Evolutionary conservation across 306 rosid genomes (phyloP).

Genomic region (Vicia villosa): DNA sequence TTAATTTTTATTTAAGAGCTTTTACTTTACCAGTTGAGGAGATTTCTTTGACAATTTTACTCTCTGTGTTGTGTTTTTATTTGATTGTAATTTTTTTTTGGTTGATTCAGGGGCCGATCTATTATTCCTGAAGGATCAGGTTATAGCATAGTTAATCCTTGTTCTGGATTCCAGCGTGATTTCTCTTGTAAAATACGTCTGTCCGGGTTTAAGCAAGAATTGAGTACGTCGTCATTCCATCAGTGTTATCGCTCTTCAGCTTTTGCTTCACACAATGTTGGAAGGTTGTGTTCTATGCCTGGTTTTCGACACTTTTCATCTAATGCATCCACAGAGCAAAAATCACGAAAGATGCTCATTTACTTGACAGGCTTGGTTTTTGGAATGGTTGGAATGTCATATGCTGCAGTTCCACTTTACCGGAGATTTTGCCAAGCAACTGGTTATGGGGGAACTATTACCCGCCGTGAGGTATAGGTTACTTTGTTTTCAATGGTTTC

Average conservation of each 20-base stretch:
- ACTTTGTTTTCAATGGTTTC: slow-evolving; percentile 7
- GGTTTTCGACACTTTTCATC: slow-evolving; percentile 53
- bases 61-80: slow-evolving; percentile 19
- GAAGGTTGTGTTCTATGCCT: slow-evolving; percentile 47
- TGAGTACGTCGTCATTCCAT: slow-evolving; percentile 42
- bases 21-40: slow-evolving; percentile 4
- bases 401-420: slow-evolving; percentile 92
- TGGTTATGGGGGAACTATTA: slow-evolving; percentile 93
- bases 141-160: slow-evolving; percentile 37
- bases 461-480: slow-evolving; percentile 75
- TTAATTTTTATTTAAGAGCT: background rate
- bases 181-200: slow-evolving; percentile 31
- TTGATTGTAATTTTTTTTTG: slow-evolving; percentile 19
- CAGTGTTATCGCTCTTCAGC: slow-evolving; percentile 45
- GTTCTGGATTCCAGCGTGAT: slow-evolving; percentile 41
- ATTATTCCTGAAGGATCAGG: slow-evolving; percentile 38
- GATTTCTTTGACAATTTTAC: background rate
- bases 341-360: slow-evolving; percentile 71
- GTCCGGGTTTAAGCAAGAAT: slow-evolving; percentile 42
- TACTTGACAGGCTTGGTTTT: slow-evolving; percentile 76
- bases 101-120: slow-evolving; percentile 53
- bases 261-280: slow-evolving; percentile 43
- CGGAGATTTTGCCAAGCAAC: slow-evolving; percentile 96
- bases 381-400: slow-evolving; percentile 83
- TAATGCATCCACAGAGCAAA: slow-evolving; percentile 56